Conservation (phyloP, 768 basidiomycete genomes). For the Trametes cingulata region DNA sequence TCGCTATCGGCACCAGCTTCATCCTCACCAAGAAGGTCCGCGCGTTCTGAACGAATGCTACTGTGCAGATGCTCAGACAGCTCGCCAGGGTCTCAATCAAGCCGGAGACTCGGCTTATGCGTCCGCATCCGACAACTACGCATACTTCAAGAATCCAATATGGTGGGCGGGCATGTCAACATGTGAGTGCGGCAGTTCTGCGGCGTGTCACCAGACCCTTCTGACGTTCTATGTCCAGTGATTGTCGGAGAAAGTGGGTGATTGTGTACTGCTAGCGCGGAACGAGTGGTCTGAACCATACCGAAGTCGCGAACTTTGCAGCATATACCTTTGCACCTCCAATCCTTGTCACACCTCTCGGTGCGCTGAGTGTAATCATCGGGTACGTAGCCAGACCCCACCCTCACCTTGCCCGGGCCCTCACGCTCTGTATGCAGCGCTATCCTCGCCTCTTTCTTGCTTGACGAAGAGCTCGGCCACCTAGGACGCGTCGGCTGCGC, state of each 20-base stretch:
- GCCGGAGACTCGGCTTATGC: slow-evolving; percentile 60
- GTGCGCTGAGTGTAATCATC: slow-evolving; percentile 92
- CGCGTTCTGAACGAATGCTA: background rate
- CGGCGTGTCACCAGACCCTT: background rate
- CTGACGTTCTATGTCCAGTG: slow-evolving; percentile 52
- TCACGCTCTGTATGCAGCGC: no score
- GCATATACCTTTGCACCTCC: slow-evolving; percentile 98
- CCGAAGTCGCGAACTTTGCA: slow-evolving; percentile 82
- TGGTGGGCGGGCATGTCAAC: slow-evolving; percentile 98
- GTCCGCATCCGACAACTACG: slow-evolving; percentile 75
- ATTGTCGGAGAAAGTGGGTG: slow-evolving; percentile 82
- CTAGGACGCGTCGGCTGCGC: slow-evolving; percentile 87
- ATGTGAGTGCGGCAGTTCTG: slow-evolving; percentile 54
- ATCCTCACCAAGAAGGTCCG: slow-evolving; percentile 98
- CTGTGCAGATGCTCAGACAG: background rate
- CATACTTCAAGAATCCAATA: slow-evolving; percentile 87
- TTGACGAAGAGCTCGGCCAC: slow-evolving; percentile 92
- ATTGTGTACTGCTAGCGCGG: background rate
- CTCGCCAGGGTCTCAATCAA: slow-evolving; percentile 82
- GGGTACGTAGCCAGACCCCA: slow-evolving; percentile 66
- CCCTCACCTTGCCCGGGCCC: no score
- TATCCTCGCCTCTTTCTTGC: slow-evolving; percentile 87
- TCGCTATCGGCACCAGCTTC: slow-evolving; percentile 93
- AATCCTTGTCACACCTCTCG: slow-evolving; percentile 97
- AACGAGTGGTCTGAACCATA: background rate